These are phyloP conservation scores for Aspergillus fijiensis DNA, from an alignment of 2,329 filamentous ascomycete genomes.

Conservation along the genomic window DNA sequence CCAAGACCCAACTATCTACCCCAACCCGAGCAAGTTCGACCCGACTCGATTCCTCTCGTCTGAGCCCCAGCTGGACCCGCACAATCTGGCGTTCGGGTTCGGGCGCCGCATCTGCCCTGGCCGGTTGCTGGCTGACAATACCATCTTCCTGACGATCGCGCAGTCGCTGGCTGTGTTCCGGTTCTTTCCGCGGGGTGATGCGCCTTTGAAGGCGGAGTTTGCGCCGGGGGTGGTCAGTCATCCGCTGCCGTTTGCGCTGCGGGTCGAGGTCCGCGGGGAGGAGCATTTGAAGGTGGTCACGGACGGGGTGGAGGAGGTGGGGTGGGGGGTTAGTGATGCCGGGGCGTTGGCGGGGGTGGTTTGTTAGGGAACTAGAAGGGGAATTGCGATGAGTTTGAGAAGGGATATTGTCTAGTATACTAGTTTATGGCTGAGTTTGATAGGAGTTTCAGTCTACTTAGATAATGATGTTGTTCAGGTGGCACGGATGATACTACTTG, in stretches of 20 bases:
- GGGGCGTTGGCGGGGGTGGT: background rate
- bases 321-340: background rate
- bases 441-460: too few relatives aligned
- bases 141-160: slow-evolving; percentile 43
- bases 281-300: slow-evolving; percentile 35
- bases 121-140: slow-evolving; percentile 43
- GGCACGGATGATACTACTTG: too few relatives aligned
- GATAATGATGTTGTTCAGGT: too few relatives aligned
- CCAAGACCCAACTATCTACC: slow-evolving; percentile 40
- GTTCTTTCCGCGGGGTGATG: slow-evolving; percentile 41
- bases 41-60: slow-evolving; percentile 45
- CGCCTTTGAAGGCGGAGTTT: slow-evolving; percentile 35
- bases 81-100: slow-evolving; percentile 35
- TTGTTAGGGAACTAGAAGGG: background rate
- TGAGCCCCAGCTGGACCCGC: slow-evolving; percentile 40
- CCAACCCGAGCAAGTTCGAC: slow-evolving; percentile 40
- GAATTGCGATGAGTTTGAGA: too few relatives aligned
- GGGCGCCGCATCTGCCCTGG: slow-evolving; percentile 47
- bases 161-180: slow-evolving; percentile 51
- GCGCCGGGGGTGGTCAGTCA: slow-evolving; percentile 37
- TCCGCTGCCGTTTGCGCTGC: slow-evolving; percentile 36
- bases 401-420: too few relatives aligned
- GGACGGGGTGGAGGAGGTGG: slow-evolving; percentile 24
- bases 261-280: slow-evolving; percentile 36
- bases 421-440: too few relatives aligned